Conservation (phyloP, 2,329 filamentous ascomycete genomes). For the Colletotrichum musicola region DNA sequence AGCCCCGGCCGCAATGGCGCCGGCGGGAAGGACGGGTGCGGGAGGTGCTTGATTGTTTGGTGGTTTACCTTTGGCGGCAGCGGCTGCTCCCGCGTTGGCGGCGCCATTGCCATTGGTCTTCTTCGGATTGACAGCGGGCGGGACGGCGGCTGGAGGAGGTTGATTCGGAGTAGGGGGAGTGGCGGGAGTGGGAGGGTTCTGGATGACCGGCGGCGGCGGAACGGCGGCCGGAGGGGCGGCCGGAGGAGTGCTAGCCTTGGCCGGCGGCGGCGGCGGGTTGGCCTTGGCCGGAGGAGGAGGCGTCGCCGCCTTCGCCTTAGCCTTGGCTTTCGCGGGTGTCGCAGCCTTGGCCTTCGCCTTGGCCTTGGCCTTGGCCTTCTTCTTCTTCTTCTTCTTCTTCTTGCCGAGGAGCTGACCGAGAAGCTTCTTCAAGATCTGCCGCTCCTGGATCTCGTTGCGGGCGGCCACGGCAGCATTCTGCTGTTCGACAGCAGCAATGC, state of each 20-base stretch:
- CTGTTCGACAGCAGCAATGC: constrained; percentile 25
- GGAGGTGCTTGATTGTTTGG: constrained; percentile 8
- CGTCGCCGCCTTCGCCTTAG: neutral
- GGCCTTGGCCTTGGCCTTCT: neutral
- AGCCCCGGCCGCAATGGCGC: neutral
- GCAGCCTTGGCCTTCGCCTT: neutral
- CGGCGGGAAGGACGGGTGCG: constrained; percentile 9
- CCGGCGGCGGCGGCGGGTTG: neutral
- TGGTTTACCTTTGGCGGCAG: constrained; percentile 26
- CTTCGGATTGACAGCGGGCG: neutral
- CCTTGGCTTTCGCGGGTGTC: neutral
- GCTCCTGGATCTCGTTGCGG: neutral
- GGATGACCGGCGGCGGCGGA: neutral
- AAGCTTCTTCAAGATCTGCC: constrained; percentile 9
- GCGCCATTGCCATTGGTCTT: constrained; percentile 15
- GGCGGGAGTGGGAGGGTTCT: neutral
- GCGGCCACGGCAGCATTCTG: constrained; percentile 16
- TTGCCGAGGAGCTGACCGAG: neutral
- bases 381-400: constrained; percentile 22
- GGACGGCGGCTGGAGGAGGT: neutral
- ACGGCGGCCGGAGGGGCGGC: neutral
- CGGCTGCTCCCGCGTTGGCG: constrained; percentile 10
- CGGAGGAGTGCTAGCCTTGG: neutral
- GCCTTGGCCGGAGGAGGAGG: neutral
- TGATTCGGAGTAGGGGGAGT: neutral